Conservation (phyloP, 768 basidiomycete species). For the Lactarius evosmus region DNA sequence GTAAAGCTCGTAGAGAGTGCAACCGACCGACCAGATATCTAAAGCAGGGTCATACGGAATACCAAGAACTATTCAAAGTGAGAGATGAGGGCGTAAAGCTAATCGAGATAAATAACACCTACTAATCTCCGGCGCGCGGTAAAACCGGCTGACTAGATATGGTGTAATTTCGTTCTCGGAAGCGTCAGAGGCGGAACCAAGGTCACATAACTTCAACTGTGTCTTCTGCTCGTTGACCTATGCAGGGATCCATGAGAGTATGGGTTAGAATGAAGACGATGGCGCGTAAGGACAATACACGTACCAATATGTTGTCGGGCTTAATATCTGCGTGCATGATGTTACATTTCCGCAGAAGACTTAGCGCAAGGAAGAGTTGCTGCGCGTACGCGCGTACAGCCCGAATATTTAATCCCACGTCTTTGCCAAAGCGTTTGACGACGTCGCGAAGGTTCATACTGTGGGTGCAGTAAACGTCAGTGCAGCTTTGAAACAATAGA, state of each 20-base stretch:
- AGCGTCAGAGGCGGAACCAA: constrained; percentile 95
- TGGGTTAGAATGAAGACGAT: background rate
- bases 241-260: background rate
- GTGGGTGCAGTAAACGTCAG: constrained; percentile 17
- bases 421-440: constrained; percentile 96
- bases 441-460: constrained; percentile 99
- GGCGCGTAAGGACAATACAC: constrained; percentile 32
- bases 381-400: constrained; percentile 99
- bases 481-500: background rate
- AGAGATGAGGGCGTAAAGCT: constrained; percentile 24
- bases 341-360: constrained; percentile 81
- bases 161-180: constrained; percentile 97
- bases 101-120: constrained; percentile 33
- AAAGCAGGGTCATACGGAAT: constrained; percentile 91
- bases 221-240: constrained; percentile 96
- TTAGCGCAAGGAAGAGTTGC: constrained; percentile 87
- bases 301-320: constrained; percentile 93
- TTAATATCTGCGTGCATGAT: constrained; percentile 99
- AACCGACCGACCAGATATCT: constrained; percentile 96
- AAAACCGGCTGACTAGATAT: constrained; percentile 95
- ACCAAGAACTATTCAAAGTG: constrained; percentile 68
- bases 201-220: constrained; percentile 88
- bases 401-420: constrained; percentile 91
- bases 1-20: constrained; percentile 94
- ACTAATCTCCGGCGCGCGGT: constrained; percentile 99